A percentile compares a stretch with the other conserved stretches of the same genome.
phyloP scores from a whole-genome alignment of 148 eudicot genomes.

The Rhododendron simsii region DNA sequence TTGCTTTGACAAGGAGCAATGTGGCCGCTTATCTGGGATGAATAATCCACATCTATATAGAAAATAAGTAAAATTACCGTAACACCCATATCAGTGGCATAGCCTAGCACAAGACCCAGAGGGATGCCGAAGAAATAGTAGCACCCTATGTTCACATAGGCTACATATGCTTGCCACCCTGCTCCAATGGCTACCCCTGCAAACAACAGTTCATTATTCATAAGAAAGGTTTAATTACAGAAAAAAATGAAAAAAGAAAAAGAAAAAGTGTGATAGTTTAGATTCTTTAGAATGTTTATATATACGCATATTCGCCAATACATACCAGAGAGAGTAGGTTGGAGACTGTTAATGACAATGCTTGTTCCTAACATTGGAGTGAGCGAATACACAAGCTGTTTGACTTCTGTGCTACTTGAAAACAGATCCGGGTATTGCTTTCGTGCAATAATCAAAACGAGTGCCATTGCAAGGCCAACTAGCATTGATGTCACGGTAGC shows the following conservation, averaged over 20 bases:
- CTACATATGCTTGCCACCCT: constrained; percentile 10
- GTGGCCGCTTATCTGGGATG: neutral
- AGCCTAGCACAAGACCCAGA: neutral
- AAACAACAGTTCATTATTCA: neutral
- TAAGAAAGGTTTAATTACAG: neutral
- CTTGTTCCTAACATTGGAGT: neutral
- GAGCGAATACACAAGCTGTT: neutral
- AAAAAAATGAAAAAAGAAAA: too few species aligned
- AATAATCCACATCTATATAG: neutral
- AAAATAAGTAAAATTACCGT: neutral
- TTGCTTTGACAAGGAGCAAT: neutral
- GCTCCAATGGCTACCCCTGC: constrained; percentile 13
- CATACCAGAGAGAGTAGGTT: constrained; percentile 8
- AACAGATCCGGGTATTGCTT: neutral
- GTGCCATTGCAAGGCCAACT: neutral
- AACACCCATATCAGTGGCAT: neutral
- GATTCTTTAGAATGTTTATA: too few species aligned
- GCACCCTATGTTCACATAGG: constrained; percentile 10
- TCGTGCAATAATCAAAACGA: neutral
- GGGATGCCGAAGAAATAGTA: constrained; percentile 8
- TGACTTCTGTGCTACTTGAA: neutral
- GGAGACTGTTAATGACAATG: neutral
- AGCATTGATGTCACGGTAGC: neutral
- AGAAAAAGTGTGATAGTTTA: too few species aligned
- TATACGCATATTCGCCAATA: too few species aligned